These are phyloP conservation scores for Diospyros lotus DNA, from an alignment of 148 eudicot species.

Conservation along the genomic window DNA sequence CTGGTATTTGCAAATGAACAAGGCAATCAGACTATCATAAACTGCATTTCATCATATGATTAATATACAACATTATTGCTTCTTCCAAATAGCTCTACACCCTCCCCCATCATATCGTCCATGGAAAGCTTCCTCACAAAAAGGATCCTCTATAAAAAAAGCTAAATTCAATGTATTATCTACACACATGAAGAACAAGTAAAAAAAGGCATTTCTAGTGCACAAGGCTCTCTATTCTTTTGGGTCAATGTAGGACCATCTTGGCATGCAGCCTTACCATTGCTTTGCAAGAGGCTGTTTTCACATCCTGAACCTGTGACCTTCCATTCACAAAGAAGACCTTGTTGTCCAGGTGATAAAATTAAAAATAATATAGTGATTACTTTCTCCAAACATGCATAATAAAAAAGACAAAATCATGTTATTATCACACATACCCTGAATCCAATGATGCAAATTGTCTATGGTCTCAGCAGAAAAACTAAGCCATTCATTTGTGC, in stretches of 20 bases:
- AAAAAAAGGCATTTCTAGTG: background rate
- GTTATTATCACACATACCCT: background rate
- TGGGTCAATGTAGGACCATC: no score
- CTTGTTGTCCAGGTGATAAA: background rate
- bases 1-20: background rate
- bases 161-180: background rate
- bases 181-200: background rate
- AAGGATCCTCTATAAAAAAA: background rate
- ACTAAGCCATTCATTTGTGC: background rate
- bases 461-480: background rate
- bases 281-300: no score
- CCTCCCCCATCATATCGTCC: background rate
- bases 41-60: background rate
- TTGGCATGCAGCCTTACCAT: no score
- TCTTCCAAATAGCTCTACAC: background rate
- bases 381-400: background rate
- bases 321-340: no score
- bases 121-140: no score
- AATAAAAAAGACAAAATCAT: background rate
- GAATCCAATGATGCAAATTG: constrained; percentile 5
- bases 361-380: background rate
- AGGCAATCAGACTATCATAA: background rate
- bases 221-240: no score
- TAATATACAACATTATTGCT: background rate
- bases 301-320: no score